Percentiles rank a stretch among this genome's conserved stretches.
phyloP scores from a whole-genome alignment of 2,329 filamentous ascomycete species.

The Cladophialophora immunda region DNA sequence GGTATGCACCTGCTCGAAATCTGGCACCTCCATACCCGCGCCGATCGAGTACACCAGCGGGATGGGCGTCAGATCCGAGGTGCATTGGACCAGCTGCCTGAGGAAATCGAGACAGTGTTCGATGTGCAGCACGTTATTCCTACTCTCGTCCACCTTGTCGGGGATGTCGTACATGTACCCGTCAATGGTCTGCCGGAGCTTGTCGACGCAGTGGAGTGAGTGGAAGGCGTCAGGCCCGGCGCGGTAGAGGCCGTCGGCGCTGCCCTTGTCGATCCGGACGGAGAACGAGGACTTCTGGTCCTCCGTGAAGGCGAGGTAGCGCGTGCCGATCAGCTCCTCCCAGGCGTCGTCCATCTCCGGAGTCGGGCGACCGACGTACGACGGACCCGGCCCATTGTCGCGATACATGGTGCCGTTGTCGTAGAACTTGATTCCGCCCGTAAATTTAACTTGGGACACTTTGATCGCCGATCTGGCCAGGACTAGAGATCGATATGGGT shows the following conservation, averaged over 20 bases:
- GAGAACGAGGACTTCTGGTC: slow-evolving; percentile 8
- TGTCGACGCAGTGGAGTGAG: slow-evolving; percentile 11
- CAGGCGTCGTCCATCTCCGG: slow-evolving; percentile 15
- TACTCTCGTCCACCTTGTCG: slow-evolving; percentile 13
- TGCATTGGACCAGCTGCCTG: slow-evolving; percentile 9
- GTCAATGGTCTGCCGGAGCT: slow-evolving; percentile 16
- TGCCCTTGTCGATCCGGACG: slow-evolving; percentile 15
- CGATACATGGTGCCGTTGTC: slow-evolving; percentile 13
- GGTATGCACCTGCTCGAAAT: slow-evolving; percentile 15
- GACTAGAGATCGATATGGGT: not conserved
- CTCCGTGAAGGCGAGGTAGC: slow-evolving; percentile 11
- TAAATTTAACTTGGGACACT: slow-evolving; percentile 15
- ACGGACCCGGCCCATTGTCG: slow-evolving; percentile 9
- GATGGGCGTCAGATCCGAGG: slow-evolving; percentile 10
- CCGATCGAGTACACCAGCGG: not conserved
- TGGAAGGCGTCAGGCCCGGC: slow-evolving; percentile 8
- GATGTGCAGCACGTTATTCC: slow-evolving; percentile 14
- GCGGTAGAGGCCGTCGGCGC: slow-evolving; percentile 13
- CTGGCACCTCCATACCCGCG: slow-evolving; percentile 8
- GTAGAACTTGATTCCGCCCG: slow-evolving; percentile 8
- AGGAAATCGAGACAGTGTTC: slow-evolving; percentile 15
- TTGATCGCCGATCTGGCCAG: slow-evolving; percentile 11
- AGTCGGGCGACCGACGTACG: slow-evolving; percentile 8
- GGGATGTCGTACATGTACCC: slow-evolving; percentile 13
- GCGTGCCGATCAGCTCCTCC: slow-evolving; percentile 16